A percentile compares a stretch with the other conserved stretches of the same genome.
Conservation (phyloP, 306 rosid species). For the Cucurbita argyrosperma region DNA sequence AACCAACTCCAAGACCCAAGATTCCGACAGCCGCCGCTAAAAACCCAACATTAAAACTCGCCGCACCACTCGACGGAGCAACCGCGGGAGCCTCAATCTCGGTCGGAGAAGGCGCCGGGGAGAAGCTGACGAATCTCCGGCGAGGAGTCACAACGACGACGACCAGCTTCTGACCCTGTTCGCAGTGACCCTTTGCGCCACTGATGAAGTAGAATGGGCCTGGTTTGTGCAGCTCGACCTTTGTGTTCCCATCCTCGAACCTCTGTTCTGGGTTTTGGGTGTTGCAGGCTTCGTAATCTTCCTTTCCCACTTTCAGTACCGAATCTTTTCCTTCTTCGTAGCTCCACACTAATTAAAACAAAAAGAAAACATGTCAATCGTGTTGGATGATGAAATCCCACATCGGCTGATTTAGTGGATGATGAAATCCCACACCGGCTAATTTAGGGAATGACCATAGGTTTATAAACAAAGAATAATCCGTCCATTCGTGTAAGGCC, state of each 20-base stretch:
- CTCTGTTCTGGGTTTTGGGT: constrained; percentile 23
- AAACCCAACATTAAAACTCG: constrained; percentile 21
- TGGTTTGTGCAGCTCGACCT: constrained; percentile 40
- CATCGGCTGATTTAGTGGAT: no score
- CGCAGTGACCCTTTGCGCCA: constrained; percentile 65
- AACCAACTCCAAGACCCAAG: constrained; percentile 14
- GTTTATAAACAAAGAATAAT: no score
- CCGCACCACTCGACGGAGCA: constrained; percentile 64
- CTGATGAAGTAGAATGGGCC: constrained; percentile 77
- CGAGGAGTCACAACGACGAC: constrained; percentile 66
- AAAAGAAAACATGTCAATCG: no score
- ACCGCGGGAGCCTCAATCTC: constrained; percentile 48
- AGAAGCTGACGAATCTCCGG: constrained; percentile 10
- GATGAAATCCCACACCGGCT: no score
- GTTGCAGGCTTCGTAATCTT: constrained; percentile 47
- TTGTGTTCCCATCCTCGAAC: constrained; percentile 52
- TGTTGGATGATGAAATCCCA: no score
- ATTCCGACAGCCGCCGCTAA: constrained; percentile 20
- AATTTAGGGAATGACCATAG: no score
- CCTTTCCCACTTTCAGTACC: constrained; percentile 52
- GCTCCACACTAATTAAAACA: constrained; percentile 42
- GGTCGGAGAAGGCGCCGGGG: constrained; percentile 66
- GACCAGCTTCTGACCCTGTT: constrained; percentile 60
- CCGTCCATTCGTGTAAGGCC: no score
- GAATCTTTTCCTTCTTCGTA: constrained; percentile 69